Base-by-base conservation (phyloP, 805 yeast genomes). In the Candida argentea region DNA sequence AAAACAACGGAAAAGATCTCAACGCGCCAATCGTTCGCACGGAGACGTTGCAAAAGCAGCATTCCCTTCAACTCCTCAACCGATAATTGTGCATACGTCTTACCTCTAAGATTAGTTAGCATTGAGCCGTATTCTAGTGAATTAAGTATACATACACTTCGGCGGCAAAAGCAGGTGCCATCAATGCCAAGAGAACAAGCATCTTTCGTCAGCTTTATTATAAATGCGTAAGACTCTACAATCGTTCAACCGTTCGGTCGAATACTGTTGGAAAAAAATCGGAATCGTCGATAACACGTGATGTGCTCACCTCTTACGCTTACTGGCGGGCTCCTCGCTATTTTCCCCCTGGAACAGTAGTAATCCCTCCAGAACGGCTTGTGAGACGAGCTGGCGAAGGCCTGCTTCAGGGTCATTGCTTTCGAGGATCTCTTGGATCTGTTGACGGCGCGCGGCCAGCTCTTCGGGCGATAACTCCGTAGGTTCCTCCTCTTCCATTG, bases 371-470 rank as follows among this genome's bases (percentile, higher is more conserved):
- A 76, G 70, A 4, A 87, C 76, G 7, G 80, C 76, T 9, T 70
- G 70, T 38, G 71, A 59, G 18, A 87, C 73, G 40, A 79, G 70
- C 23, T 73, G 73, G 43, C 79, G 73, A 25, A 87, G 59, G 16
- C 74, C 80, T 37, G 73, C 83, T 48, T 86, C 94, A 3, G 89
- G 84, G 43, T 84, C 77, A 4, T 77, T 93, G 31, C 93, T 76
- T 37, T 73, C 67, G 37, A 86, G 67, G 14, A 89, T 84, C 22
- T 66, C 70, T 43, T 80, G 82, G 14, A 89, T 58, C 44, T 69
- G 62, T 39, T 61, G 58, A 39, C 91, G 67, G 43, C 79, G 73
- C 29, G 67, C 77, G 18, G 64, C 62, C 28, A 61, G 61, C 31
- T 50, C 57, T 12, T 67, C 62, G 18, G 65, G 73, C 7, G 58